Conservation (phyloP, 2,329 filamentous ascomycete species). For the Phyllosticta citriasiana region DNA sequence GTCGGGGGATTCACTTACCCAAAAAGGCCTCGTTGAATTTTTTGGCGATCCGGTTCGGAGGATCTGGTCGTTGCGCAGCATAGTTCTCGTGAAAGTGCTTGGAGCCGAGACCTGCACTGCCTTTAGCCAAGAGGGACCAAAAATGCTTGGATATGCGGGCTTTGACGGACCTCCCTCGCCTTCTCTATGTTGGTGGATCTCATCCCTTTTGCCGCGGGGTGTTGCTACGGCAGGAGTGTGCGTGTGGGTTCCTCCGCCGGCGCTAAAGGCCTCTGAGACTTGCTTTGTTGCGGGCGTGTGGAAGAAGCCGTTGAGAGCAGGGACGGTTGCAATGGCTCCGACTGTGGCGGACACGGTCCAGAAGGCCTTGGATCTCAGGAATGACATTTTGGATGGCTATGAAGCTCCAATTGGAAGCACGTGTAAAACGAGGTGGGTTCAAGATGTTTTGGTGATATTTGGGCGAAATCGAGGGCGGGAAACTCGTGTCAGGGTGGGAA, state of each 20-base stretch:
- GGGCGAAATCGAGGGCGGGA: neutral
- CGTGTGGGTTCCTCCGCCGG: conserved; percentile 22
- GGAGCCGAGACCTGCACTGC: conserved; percentile 4
- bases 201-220: conserved; percentile 15
- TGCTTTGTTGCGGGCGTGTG: conserved; percentile 26
- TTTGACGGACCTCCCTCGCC: conserved; percentile 20
- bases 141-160: neutral
- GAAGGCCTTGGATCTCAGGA: conserved; percentile 7
- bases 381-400: neutral
- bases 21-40: neutral
- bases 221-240: conserved; percentile 23
- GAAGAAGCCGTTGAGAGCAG: conserved; percentile 28
- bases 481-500: neutral
- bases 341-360: conserved; percentile 14
- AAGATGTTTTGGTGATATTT: neutral
- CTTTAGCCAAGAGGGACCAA: neutral
- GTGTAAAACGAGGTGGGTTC: neutral
- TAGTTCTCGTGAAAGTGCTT: conserved; percentile 16
- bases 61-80: conserved; percentile 16
- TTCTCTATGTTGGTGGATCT: conserved; percentile 18
- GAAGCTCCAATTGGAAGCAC: neutral
- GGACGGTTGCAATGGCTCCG: conserved; percentile 27
- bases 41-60: neutral
- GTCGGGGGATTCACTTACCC: neutral
- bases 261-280: conserved; percentile 24